Conservation (phyloP, 208 protist genomes). For the Trypanosoma conorhini region DNA sequence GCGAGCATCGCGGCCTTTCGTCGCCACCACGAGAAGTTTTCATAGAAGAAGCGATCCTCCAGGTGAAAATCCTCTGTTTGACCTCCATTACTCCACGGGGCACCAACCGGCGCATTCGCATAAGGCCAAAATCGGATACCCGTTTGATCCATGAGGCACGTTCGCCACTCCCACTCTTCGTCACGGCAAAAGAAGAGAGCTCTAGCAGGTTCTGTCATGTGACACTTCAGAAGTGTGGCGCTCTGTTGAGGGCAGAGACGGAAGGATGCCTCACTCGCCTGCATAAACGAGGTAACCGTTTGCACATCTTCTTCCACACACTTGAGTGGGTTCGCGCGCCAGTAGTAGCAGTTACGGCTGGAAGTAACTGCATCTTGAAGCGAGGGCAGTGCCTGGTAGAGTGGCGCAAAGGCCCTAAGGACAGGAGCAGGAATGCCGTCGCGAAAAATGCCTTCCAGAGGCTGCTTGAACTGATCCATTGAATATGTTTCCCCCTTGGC, state of each 20-base stretch:
- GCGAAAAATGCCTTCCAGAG: conserved; percentile 91
- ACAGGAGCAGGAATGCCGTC: conserved; percentile 89
- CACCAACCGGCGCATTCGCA: conserved; percentile 84
- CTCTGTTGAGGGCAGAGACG: conserved; percentile 90
- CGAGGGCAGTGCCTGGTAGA: conserved; percentile 85
- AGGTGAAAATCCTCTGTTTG: conserved; percentile 92
- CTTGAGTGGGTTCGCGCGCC: conserved; percentile 86
- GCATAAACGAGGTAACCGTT: conserved; percentile 83
- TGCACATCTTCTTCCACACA: conserved; percentile 84
- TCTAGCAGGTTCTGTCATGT: conserved; percentile 90
- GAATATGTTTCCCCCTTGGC: not conserved
- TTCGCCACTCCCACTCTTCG: conserved; percentile 94
- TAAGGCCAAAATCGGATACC: conserved; percentile 91
- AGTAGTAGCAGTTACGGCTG: conserved; percentile 90
- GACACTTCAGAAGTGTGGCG: conserved; percentile 90
- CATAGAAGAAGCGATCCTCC: conserved; percentile 90
- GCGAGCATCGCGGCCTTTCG: conserved; percentile 80
- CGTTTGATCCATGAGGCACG: conserved; percentile 90
- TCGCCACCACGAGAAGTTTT: conserved; percentile 87
- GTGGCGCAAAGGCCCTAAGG: conserved; percentile 84
- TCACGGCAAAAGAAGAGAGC: conserved; percentile 92
- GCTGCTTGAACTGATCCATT: conserved; percentile 87
- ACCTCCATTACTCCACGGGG: conserved; percentile 86
- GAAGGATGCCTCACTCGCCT: conserved; percentile 86
- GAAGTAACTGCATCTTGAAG: conserved; percentile 65